Conservation (phyloP, 2,329 filamentous ascomycete genomes). For the Fusarium guadeloupense region DNA sequence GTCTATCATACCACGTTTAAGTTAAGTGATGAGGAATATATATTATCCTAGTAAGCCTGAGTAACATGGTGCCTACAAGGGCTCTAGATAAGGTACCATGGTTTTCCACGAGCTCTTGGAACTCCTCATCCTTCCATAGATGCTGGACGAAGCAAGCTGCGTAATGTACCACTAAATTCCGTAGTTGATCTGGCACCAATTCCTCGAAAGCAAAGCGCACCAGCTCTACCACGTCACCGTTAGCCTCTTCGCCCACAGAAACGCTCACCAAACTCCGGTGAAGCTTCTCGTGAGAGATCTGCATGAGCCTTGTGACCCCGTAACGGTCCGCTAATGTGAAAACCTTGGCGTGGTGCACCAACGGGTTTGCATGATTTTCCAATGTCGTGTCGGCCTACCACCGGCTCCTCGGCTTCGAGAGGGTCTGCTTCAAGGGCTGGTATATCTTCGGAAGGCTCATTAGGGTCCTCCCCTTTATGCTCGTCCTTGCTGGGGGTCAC, state of each 20-base stretch:
- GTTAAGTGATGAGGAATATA: too few relatives aligned
- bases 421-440: background rate
- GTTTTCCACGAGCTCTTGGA: background rate
- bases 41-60: background rate
- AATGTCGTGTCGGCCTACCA: background rate
- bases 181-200: background rate
- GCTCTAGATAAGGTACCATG: background rate
- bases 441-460: background rate
- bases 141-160: background rate
- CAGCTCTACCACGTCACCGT: background rate
- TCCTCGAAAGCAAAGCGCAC: background rate
- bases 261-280: background rate
- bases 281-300: background rate
- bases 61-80: background rate
- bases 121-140: background rate
- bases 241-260: too few relatives aligned
- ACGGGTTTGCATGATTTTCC: background rate
- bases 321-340: background rate
- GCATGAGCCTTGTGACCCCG: background rate
- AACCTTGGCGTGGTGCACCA: background rate
- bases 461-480: background rate
- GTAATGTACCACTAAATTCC: background rate
- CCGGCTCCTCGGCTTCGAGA: too few relatives aligned
- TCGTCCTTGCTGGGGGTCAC: too few relatives aligned
- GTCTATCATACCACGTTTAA: too few relatives aligned